Base-by-base conservation (phyloP, 106 monocot species). In the Platanthera zijinensis region DNA sequence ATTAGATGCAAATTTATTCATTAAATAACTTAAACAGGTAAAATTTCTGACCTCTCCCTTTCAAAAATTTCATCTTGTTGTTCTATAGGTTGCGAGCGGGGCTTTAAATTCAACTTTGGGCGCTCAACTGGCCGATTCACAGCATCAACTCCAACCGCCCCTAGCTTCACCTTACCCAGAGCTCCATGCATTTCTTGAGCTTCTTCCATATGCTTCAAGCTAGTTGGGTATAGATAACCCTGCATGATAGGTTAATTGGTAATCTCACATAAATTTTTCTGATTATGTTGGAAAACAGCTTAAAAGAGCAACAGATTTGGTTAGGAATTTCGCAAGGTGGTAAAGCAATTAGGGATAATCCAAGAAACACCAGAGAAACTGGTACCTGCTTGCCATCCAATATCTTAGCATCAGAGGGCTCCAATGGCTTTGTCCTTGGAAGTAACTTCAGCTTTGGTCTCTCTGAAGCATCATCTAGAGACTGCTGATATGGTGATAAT, bases 41-140 rank as follows among this genome's bases (percentile, higher is more conserved):
- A 49, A 17, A 67, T 68, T 8, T 13, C 70, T 17, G 14, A 92
- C 92, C 92, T 89, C 66, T 78, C 83, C 75, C 63, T 83, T 83
- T 74, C 86, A 78, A 48, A 49, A 73, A 0, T 86, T 75, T 80
- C 91, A 76, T 78, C 81, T 66, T 69, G 77, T 71, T 84, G 83
- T 47, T 83, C 82, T 54, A 80, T 28, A 67, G 80, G 66, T 57
- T 83, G 82, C 6, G 89, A 83, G 5, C 92, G 82, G 3, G 92
- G 92, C 74, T 85, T 92, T 47, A 89, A 77, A 79, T 89, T 89
- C 84, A 92, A 83, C 51, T 74, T 82, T 15, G 89, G 92, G 3
- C 92, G 88, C 21, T 92, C 91, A 64, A 28, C 81, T 69, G 73
- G 78, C 70, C 22, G 72, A 25, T 28, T 69, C 25, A 71, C 78